Conservation (phyloP, 805 yeast species). For the Cyberlindnera lachancei region DNA sequence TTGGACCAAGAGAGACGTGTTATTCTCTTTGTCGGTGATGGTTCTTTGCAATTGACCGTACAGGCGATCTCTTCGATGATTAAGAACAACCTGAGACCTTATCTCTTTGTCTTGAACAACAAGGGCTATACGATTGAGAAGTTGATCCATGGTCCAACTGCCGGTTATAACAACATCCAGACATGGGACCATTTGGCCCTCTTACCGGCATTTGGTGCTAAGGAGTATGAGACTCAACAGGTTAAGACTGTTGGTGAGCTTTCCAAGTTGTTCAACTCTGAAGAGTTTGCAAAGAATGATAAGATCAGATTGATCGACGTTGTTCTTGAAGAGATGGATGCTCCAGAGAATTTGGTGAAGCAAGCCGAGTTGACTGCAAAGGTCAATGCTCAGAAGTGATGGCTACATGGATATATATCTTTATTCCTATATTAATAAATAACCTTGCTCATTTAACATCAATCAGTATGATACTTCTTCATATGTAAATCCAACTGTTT, state of each 20-base stretch:
- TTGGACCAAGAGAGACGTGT: conserved; percentile 43
- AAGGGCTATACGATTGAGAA: conserved; percentile 68
- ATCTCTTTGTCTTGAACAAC: conserved; percentile 25
- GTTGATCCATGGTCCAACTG: conserved; percentile 58
- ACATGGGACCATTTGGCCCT: conserved; percentile 55
- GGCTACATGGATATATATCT: background rate
- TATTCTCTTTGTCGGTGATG: conserved; percentile 62
- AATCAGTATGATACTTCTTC: conserved; percentile 7
- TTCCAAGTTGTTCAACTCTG: conserved; percentile 38
- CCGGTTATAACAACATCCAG: conserved; percentile 57
- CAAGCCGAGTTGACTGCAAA: conserved; percentile 54
- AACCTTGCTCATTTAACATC: background rate
- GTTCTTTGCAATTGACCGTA: conserved; percentile 64
- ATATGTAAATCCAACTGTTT: conserved; percentile 35
- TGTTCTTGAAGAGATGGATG: conserved; percentile 60
- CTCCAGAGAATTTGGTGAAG: conserved; percentile 52
- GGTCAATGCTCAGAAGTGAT: conserved; percentile 1
- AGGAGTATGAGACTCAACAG: conserved; percentile 42
- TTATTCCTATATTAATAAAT: background rate
- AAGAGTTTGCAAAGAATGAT: conserved; percentile 42
- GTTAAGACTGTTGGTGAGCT: conserved; percentile 51
- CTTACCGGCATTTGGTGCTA: conserved; percentile 40
- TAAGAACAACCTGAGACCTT: conserved; percentile 56
- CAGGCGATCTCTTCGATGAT: conserved; percentile 63
- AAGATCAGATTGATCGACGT: conserved; percentile 58